Evolutionary conservation across 129 eudicot genomes (phyloP), one percentile per base, ranked within the genome.

Genomic region (Pittosporum tobira): DNA sequence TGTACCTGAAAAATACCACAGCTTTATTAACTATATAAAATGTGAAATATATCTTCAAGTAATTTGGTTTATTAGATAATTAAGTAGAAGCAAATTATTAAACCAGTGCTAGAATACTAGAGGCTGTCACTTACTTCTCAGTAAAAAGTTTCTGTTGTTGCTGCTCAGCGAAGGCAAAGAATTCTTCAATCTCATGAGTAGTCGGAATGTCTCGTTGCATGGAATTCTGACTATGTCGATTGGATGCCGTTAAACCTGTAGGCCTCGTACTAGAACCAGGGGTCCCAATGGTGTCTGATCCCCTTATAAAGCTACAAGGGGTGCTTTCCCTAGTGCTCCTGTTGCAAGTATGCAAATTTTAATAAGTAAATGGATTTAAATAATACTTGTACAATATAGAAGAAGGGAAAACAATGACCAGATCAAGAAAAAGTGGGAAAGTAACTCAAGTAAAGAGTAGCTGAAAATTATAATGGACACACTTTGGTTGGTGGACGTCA

Each of bases 271-370:
- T 64, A 28, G 94, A 86, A 23, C 94, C 95, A 2, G 94, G 87
- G 54, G 85, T 77, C n/a, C 68, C 64, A 11, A 47, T 40, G 29
- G 63, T 64, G 51, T 78, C 86, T 40, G 81, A 59, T 38, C 76
- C 84, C 72, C 82, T 76, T 29, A 80, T 83, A 55, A 78, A 66
- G 84, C 89, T 83, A 51, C 94, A 90, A 10, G 98, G 98, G 26
- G 98, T 85, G 82, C 94, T 86, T 73, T 90, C 98, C 59, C 95
- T 77, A n/a, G 95, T 83, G 71, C 83, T 68, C 85, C 98, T 90
- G 71, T 43, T 21, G 7, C 59, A 46, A 54, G 28, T 22, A 48
- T 47, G 43, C 46, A 46, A 28, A 23, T 51, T 31, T 48, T 38
- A 12, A 29, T 12, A 1, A 12, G 20, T 12, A 1, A 51, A 64